A percentile compares a stretch with the other conserved stretches of the same genome.
Evolutionary conservation across 2,329 filamentous ascomycete species (phyloP).

Genomic region (Dryadomyces quercus-mongolicae): DNA sequence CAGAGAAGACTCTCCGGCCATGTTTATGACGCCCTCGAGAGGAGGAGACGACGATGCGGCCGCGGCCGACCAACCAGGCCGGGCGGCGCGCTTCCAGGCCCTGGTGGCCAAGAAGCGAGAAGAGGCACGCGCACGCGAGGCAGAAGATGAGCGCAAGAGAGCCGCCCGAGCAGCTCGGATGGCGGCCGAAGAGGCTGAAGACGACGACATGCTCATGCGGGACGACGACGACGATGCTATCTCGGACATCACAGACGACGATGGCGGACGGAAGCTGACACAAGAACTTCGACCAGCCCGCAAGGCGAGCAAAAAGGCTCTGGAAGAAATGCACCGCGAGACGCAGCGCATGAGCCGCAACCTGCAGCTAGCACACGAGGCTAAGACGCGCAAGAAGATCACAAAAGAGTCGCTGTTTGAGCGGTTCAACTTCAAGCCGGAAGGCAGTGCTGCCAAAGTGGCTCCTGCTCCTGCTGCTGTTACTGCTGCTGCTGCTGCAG

Average conservation of each 20-base stretch:
- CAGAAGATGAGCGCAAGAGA: constrained; percentile 37
- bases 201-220: constrained; percentile 25
- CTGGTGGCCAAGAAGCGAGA: constrained; percentile 63
- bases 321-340: constrained; percentile 91
- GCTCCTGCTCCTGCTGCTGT: no score
- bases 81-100: constrained; percentile 53
- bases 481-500: background rate
- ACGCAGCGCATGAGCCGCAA: constrained; percentile 83
- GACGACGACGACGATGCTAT: constrained; percentile 36
- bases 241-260: constrained; percentile 48
- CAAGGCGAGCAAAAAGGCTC: constrained; percentile 86
- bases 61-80: constrained; percentile 29
- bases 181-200: constrained; percentile 24
- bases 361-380: constrained; percentile 83
- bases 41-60: constrained; percentile 23
- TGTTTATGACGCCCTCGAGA: constrained; percentile 44
- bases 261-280: constrained; percentile 52
- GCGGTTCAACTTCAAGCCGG: constrained; percentile 61
- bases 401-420: constrained; percentile 73
- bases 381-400: constrained; percentile 84
- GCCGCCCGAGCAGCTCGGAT: constrained; percentile 33
- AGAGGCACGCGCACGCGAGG: constrained; percentile 57
- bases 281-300: constrained; percentile 50
- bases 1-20: constrained; percentile 31
- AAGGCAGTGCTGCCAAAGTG: constrained; percentile 16